Base-by-base conservation (phyloP, 2,329 filamentous ascomycete genomes). In the Knoxdaviesia proteae region DNA sequence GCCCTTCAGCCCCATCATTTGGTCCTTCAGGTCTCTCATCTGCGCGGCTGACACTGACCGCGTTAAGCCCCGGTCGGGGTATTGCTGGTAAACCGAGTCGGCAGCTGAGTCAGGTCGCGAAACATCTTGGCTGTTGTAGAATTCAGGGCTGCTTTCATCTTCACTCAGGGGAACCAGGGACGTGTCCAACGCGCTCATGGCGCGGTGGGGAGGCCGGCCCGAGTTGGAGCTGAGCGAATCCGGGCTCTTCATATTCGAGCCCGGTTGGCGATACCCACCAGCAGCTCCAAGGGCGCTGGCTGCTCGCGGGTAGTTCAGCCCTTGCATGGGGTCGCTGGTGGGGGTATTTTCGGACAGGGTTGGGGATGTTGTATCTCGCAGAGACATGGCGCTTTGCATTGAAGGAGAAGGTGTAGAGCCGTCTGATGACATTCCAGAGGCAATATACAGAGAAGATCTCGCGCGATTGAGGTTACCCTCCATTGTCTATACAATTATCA, bases 381-480 rank as follows among this genome's bases (percentile, higher is more conserved):
- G 46, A 48, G 32, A 38, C 36, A 37, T 33, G 34, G 65, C 54
- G 38, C 64, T 58, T 34, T 61, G 56, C 6, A 66, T 60, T 0
- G 62, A 60, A 4, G 69, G 72, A 43, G 64, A 71, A 9, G 70
- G 66, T 1, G 67, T 70, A 11, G 69, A 72, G 7, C 60, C 60
- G 45, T 66, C 64, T 2, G 68, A 72, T 3, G 48, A 56, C 46
- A 34, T 56, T 48, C 7, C 57, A 52, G 46, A 58, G 48, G 58
- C 60, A 53, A 64, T 61, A 39, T 71, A 65, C 30, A 84, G 64
- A 7, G 79, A 78, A 48, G 71, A 75, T 51, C 84, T 74, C 32
- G 84, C 87, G 47, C 84, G 78, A 45, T 71, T 78, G 20, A 94
- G 65, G 51, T 94, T 94, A 35, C 80, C 84, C 60, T 94, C 88